These are phyloP conservation scores for Dissophora globulifera DNA, from an alignment of 192 early-diverging fungal genomes.

Conservation along the genomic window DNA sequence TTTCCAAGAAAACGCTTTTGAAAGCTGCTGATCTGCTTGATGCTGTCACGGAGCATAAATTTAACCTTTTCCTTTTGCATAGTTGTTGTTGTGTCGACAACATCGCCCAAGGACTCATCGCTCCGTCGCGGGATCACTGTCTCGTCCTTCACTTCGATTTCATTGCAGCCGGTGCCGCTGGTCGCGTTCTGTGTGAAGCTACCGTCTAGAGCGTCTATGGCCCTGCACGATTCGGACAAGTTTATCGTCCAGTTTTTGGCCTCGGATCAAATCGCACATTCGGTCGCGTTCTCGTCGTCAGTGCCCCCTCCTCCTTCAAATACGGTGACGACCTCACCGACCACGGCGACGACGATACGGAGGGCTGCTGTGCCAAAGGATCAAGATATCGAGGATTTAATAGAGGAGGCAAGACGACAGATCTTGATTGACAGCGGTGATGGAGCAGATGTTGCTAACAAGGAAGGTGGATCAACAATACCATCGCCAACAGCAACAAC, in stretches of 20 bases:
- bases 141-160: constrained; percentile 73
- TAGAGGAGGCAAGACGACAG: constrained; percentile 27
- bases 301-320: constrained; percentile 46
- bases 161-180: constrained; percentile 66
- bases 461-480: not conserved
- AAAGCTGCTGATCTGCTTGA: constrained; percentile 17
- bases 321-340: not conserved
- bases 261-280: constrained; percentile 63
- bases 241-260: constrained; percentile 73
- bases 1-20: not conserved
- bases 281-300: constrained; percentile 68
- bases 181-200: constrained; percentile 71
- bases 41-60: too few species aligned
- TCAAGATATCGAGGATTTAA: constrained; percentile 37
- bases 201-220: constrained; percentile 66
- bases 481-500: not conserved
- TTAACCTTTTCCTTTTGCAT: not conserved
- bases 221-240: constrained; percentile 57
- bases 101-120: constrained; percentile 35
- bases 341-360: not conserved
- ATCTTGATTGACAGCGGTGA: constrained; percentile 19
- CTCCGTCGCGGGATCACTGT: constrained; percentile 70
- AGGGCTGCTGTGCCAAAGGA: constrained; percentile 3
- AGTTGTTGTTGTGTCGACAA: constrained; percentile 66
- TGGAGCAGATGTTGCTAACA: too few species aligned